Percentiles rank a stretch among this genome's conserved stretches.
phyloP scores from a whole-genome alignment of 345 rosid species.

The Kandelia obovata region DNA sequence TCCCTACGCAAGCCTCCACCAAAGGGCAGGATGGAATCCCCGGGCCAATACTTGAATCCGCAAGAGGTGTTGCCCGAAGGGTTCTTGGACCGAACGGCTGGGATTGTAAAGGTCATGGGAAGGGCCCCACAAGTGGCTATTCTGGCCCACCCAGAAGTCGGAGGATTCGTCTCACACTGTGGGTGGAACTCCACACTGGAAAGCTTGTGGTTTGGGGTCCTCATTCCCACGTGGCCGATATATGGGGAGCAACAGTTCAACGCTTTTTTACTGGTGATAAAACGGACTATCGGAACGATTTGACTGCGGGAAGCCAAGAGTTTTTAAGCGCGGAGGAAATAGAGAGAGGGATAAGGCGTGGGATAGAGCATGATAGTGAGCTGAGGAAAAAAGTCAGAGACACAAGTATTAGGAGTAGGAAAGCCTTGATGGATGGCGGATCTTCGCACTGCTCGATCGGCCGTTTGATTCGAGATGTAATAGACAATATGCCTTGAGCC shows the following conservation, averaged over 20 bases:
- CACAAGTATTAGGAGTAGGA: slow-evolving; percentile 24
- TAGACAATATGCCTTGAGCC: background rate
- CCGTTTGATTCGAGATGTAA: slow-evolving; percentile 27
- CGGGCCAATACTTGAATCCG: slow-evolving; percentile 18
- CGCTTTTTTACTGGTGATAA: slow-evolving; percentile 40
- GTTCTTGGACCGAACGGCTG: slow-evolving; percentile 36
- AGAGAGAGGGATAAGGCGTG: slow-evolving; percentile 27
- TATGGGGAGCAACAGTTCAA: slow-evolving; percentile 55
- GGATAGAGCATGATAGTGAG: slow-evolving; percentile 34
- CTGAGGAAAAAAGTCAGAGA: slow-evolving; percentile 32
- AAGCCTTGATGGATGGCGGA: slow-evolving; percentile 34
- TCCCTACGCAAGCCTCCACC: slow-evolving; percentile 34
- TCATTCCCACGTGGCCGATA: slow-evolving; percentile 49
- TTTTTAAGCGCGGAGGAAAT: slow-evolving; percentile 29
- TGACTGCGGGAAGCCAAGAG: background rate
- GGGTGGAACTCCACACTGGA: slow-evolving; percentile 59
- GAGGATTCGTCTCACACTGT: slow-evolving; percentile 68
- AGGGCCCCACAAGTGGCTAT: slow-evolving; percentile 52
- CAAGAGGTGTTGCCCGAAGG: slow-evolving; percentile 38
- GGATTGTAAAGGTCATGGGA: slow-evolving; percentile 35
- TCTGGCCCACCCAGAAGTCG: slow-evolving; percentile 37
- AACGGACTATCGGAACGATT: slow-evolving; percentile 36
- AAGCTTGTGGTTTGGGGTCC: slow-evolving; percentile 49
- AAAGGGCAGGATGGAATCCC: slow-evolving; percentile 9
- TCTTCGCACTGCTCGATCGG: slow-evolving; percentile 28